Conservation (phyloP, 1,139 yeast genomes). For the Candida sanyaensis region DNA sequence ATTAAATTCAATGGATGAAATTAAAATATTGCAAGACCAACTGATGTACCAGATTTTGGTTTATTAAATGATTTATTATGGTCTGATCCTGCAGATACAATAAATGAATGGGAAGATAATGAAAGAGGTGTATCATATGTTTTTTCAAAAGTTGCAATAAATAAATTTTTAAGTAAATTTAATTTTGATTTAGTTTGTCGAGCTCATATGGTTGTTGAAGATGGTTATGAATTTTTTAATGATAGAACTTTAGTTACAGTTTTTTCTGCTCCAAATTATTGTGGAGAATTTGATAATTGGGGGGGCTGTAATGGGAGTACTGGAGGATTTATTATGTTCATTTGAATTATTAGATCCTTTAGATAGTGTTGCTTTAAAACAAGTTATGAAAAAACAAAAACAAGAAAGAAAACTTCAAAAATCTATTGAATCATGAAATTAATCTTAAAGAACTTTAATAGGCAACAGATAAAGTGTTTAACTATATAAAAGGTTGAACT, state of each 20-base stretch:
- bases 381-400: constrained; percentile 86
- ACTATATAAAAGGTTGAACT: too few species aligned
- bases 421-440: not conserved
- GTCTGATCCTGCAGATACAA: constrained; percentile 96
- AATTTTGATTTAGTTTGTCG: constrained; percentile 94
- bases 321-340: constrained; percentile 87
- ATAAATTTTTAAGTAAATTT: constrained; percentile 82
- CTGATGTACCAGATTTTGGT: constrained; percentile 97
- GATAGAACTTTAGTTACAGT: constrained; percentile 77
- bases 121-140: constrained; percentile 98
- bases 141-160: constrained; percentile 88
- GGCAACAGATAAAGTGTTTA: too few species aligned
- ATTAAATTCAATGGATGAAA: constrained; percentile 86
- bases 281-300: constrained; percentile 98
- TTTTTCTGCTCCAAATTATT: constrained; percentile 86
- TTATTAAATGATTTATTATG: constrained; percentile 86
- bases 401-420: constrained; percentile 58
- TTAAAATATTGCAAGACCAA: constrained; percentile 86
- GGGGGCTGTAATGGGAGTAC: constrained; percentile 98
- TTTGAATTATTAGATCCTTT: constrained; percentile 93
- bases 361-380: constrained; percentile 90
- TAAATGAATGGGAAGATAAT: constrained; percentile 97
- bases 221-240: constrained; percentile 86
- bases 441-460: too few species aligned
- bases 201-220: constrained; percentile 98